Percentiles rank a stretch among this genome's conserved stretches.
These are phyloP conservation scores for Scheffersomyces insectosa DNA, from an alignment of 1,139 yeast species.

Conservation along the genomic window DNA sequence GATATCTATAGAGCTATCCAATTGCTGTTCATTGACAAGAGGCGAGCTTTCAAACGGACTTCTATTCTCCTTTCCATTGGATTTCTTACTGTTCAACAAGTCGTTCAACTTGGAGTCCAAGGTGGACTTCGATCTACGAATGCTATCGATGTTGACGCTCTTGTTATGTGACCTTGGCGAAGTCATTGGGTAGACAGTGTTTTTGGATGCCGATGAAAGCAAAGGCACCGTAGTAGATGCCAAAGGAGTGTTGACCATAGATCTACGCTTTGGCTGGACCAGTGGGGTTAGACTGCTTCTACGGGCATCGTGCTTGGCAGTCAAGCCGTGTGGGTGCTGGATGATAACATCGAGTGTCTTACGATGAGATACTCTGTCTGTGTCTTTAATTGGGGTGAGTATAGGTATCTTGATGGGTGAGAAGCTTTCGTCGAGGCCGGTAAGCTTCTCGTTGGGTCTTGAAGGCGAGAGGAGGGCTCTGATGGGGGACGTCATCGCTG, in stretches of 20 bases:
- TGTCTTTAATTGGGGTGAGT: conserved; percentile 2
- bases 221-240: conserved; percentile 6
- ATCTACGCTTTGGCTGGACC: conserved; percentile 7
- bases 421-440: conserved; percentile 12
- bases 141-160: conserved; percentile 12
- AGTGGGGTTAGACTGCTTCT: conserved; percentile 27
- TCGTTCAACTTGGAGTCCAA: conserved; percentile 8
- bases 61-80: conserved; percentile 22
- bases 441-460: not conserved
- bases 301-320: conserved; percentile 31
- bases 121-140: conserved; percentile 10
- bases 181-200: conserved; percentile 11
- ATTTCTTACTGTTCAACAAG: conserved; percentile 6
- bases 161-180: conserved; percentile 13
- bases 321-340: conserved; percentile 51
- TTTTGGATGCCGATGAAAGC: not conserved
- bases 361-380: conserved; percentile 4
- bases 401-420: conserved; percentile 17
- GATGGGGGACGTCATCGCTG: conserved; percentile 6
- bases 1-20: conserved; percentile 2
- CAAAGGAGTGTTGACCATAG: conserved; percentile 11
- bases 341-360: conserved; percentile 16
- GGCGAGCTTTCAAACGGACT: conserved; percentile 21
- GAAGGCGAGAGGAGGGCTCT: not conserved
- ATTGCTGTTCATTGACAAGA: conserved; percentile 2